Percentiles rank a stretch among this genome's conserved stretches.
These are phyloP conservation scores for Paracorniculantispora psalliotae DNA, from an alignment of 2,329 filamentous ascomycete genomes.

Conservation along the genomic window DNA sequence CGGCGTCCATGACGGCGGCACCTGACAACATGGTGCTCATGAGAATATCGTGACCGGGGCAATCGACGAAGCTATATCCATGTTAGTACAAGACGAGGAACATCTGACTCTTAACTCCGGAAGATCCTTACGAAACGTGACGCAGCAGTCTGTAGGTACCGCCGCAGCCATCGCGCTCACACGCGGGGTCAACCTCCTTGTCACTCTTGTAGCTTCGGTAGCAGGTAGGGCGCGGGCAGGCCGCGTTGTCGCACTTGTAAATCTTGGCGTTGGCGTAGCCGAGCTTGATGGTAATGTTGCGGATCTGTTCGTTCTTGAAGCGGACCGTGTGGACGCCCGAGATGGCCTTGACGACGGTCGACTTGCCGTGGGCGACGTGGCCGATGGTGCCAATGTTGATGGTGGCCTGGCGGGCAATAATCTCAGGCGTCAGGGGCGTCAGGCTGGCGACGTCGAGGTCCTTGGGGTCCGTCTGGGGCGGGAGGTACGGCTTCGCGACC, in stretches of 20 bases:
- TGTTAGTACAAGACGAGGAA: neutral
- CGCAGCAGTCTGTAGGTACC: conserved; percentile 84
- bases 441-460: conserved; percentile 78
- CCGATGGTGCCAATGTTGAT: conserved; percentile 99
- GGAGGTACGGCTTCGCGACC: conserved; percentile 50
- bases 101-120: neutral
- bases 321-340: conserved; percentile 97
- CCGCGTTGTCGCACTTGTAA: conserved; percentile 92
- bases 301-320: conserved; percentile 99
- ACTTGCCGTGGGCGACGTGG: conserved; percentile 98
- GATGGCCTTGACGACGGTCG: conserved; percentile 97
- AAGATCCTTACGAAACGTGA: conserved; percentile 78
- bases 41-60: conserved; percentile 99
- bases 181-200: conserved; percentile 95
- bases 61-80: conserved; percentile 83
- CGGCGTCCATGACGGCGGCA: conserved; percentile 98
- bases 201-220: conserved; percentile 98
- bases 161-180: conserved; percentile 85
- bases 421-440: conserved; percentile 86
- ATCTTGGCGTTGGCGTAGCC: conserved; percentile 99
- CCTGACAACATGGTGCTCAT: conserved; percentile 99
- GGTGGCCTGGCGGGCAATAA: conserved; percentile 95
- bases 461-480: conserved; percentile 88
- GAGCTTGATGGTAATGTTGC: conserved; percentile 99
- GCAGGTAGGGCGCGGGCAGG: conserved; percentile 90